Base-by-base conservation (phyloP, 2,329 filamentous ascomycete species). In the Alternaria triticina region DNA sequence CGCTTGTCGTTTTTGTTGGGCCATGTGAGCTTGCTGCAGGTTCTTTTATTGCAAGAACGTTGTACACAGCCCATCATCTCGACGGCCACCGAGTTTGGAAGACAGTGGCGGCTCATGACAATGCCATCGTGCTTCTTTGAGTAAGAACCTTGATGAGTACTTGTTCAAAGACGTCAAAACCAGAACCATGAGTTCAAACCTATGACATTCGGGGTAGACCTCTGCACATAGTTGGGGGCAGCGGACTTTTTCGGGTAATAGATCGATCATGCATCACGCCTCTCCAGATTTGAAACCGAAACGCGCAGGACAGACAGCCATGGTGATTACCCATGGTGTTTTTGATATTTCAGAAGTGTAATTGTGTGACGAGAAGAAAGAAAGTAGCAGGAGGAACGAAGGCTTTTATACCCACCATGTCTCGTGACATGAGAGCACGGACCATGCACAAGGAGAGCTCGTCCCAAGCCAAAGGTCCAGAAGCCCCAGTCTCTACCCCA, bases 1-100 rank as follows among this genome's bases (percentile, higher is more conserved):
- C 4, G 15, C 4, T n/a, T 40, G 15, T 1, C 0, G 33, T 17
- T 3, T 40, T 40, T 17, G 8, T 0, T 40, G 36, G 8, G 0
- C 1, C 36, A 40, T 17, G 3, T 17, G 8, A 40, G 8, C 8
- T 40, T 40, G 36, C 36, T 40, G 8, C 36, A 17, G 4, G 36
- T 15, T 4, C 3, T 17, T 10, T 17, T 40, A 3, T 17, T 6
- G 2, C 8, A 17, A 17, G 1, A 11, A 15, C 5, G 3, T 10
- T 3, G 36, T 10, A 11, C 2, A 40, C 4, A 40, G 1, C 33
- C 4, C 33, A 40, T 40, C 15, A 40, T 40, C 15, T n/a, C 6
- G 33, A 17, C 33, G 15, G 15, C 33, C 33, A 40, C 15, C 15
- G 5, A 40, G 33, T 17, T 17, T 40, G 2, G 15, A 17, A 17